A percentile compares a stretch with the other conserved stretches of the same genome.
Evolutionary conservation across 2,329 filamentous ascomycete species (phyloP).

Genomic region (Sordariomycetes sp.): DNA sequence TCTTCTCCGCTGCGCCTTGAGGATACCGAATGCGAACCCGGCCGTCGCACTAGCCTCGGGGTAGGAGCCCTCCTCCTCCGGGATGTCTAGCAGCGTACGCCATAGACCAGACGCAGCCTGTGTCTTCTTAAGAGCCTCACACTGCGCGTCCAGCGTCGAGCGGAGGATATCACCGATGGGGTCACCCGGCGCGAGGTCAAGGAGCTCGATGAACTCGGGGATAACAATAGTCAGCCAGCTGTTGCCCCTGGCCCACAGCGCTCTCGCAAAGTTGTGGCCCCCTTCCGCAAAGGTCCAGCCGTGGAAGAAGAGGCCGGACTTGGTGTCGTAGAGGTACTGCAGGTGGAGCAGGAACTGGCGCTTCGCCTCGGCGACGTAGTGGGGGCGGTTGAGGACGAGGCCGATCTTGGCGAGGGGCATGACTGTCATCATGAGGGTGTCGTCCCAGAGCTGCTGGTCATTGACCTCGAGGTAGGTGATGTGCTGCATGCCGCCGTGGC

Average conservation of each 20-base stretch:
- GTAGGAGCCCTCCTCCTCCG: constrained; percentile 56
- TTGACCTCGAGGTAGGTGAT: constrained; percentile 61
- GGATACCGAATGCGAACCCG: constrained; percentile 67
- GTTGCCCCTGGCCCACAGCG: constrained; percentile 48
- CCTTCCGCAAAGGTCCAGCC: constrained; percentile 66
- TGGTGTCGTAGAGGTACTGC: constrained; percentile 63
- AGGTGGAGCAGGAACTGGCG: constrained; percentile 65
- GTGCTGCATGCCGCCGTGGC: constrained; percentile 61
- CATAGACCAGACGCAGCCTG: constrained; percentile 55
- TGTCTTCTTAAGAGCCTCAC: constrained; percentile 44
- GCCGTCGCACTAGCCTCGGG: constrained; percentile 66
- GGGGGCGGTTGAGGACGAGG: constrained; percentile 50
- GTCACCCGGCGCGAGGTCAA: constrained; percentile 50
- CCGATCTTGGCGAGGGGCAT: constrained; percentile 72
- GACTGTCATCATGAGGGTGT: constrained; percentile 82
- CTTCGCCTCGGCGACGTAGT: constrained; percentile 68
- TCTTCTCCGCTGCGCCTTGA: constrained; percentile 58
- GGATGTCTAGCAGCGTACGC: constrained; percentile 60
- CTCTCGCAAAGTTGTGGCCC: constrained; percentile 47
- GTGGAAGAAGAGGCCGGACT: constrained; percentile 65
- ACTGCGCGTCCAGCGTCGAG: constrained; percentile 55
- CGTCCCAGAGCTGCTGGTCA: constrained; percentile 68
- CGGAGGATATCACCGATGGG: constrained; percentile 45
- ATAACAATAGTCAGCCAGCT: constrained; percentile 75
- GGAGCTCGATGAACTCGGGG: constrained; percentile 64